These are phyloP conservation scores for Cryptosporidium sp. DNA, from an alignment of 169 alveolate genomes.

Conservation along the genomic window DNA sequence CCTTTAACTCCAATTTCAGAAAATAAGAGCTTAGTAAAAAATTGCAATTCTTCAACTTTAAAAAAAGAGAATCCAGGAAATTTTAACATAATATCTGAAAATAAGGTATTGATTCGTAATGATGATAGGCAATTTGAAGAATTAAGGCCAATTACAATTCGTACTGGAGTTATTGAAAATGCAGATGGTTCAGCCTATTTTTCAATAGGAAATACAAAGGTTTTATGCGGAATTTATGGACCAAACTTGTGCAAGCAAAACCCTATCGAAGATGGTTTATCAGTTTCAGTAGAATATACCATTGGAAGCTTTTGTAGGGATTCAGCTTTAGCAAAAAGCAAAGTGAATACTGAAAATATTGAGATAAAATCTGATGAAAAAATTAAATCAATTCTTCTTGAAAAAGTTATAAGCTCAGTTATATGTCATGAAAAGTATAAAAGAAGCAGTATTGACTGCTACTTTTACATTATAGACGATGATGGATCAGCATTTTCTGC, in stretches of 20 bases:
- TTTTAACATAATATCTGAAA: neutral
- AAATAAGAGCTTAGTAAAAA: neutral
- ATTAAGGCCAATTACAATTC: constrained; percentile 50
- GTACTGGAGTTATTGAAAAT: constrained; percentile 38
- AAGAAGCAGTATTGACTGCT: constrained; percentile 63
- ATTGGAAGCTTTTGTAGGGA: constrained; percentile 58
- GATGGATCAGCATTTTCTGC: constrained; percentile 74
- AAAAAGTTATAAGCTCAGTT: constrained; percentile 53
- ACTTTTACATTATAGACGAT: constrained; percentile 62
- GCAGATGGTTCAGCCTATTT: constrained; percentile 72
- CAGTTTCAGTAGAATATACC: constrained; percentile 58
- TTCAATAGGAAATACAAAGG: constrained; percentile 63
- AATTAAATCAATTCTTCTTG: constrained; percentile 44
- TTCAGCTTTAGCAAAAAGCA: neutral
- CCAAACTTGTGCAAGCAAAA: constrained; percentile 51
- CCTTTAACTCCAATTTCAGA: constrained; percentile 26
- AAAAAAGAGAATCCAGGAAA: neutral
- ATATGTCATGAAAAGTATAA: constrained; percentile 59
- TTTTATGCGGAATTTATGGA: constrained; percentile 52
- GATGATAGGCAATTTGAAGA: constrained; percentile 47
- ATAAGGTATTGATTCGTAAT: constrained; percentile 14
- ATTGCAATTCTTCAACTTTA: neutral
- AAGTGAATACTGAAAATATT: neutral
- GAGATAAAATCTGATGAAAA: constrained; percentile 56
- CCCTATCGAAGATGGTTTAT: constrained; percentile 44